phyloP scores from a whole-genome alignment of 225 moss, liverwort and hornwort species.

The Climacium dendroides region DNA sequence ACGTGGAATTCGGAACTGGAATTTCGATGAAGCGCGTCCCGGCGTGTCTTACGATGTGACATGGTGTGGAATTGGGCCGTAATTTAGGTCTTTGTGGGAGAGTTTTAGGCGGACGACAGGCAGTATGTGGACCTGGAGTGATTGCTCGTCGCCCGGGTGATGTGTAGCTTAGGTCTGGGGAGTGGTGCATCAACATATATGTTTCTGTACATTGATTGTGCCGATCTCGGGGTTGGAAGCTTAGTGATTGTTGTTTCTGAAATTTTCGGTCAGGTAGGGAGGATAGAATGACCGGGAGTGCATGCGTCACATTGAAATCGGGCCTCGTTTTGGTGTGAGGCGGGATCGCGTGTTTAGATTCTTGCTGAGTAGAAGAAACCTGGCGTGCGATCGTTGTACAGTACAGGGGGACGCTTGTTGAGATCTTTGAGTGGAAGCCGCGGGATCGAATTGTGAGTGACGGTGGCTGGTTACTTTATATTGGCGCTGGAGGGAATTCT shows the following conservation, averaged over 20 bases:
- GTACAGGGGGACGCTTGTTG: neutral
- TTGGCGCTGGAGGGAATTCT: neutral
- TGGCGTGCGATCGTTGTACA: neutral
- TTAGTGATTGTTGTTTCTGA: neutral
- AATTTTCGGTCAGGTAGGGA: neutral
- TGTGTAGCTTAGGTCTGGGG: neutral
- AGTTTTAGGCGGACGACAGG: neutral
- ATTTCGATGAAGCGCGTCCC: neutral
- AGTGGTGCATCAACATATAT: neutral
- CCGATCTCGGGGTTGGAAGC: constrained; percentile 10
- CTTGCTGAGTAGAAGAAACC: neutral
- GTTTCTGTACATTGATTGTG: neutral
- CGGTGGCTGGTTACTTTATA: neutral
- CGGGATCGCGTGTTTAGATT: neutral
- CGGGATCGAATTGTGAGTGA: neutral
- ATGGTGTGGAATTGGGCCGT: neutral
- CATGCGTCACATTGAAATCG: constrained; percentile 1
- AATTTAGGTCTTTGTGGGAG: neutral
- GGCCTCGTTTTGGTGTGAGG: neutral
- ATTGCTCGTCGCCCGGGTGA: constrained; percentile 14
- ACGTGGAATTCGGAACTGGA: neutral
- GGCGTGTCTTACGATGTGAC: neutral
- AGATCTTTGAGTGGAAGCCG: neutral
- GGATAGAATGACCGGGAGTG: neutral
- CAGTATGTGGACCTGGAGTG: constrained; percentile 20